Conservation (phyloP, 148 eudicot species). For the Rhododendron molle region DNA sequence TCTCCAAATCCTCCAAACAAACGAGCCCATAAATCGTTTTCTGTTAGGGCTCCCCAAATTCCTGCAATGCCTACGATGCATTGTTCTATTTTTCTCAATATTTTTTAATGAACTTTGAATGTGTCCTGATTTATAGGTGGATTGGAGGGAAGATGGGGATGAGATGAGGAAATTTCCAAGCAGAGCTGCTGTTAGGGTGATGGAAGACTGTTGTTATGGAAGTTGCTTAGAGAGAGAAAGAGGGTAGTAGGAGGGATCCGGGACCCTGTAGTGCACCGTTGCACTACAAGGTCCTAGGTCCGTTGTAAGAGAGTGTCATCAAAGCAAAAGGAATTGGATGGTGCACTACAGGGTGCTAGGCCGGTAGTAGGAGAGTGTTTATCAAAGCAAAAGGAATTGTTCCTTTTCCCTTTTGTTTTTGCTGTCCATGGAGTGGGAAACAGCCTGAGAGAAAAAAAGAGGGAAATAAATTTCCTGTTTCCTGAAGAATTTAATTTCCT, state of each 20-base stretch:
- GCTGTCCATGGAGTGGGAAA: constrained; percentile 16
- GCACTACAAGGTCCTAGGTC: too few relatives aligned
- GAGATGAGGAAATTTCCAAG: neutral
- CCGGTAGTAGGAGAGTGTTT: neutral
- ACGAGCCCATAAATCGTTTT: neutral
- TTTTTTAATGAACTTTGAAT: neutral
- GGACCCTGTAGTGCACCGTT: neutral
- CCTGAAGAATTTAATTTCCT: constrained; percentile 16
- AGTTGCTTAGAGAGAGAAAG: neutral
- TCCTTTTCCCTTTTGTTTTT: neutral
- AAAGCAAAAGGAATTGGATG: neutral
- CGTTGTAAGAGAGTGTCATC: too few relatives aligned
- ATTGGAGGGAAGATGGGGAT: constrained; percentile 27
- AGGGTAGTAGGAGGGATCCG: neutral
- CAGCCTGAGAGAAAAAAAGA: constrained; percentile 14
- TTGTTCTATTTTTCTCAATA: neutral
- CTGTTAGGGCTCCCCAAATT: neutral
- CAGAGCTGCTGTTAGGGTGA: neutral
- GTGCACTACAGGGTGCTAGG: too few relatives aligned
- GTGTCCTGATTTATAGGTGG: constrained; percentile 22
- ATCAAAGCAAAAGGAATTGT: constrained; percentile 19
- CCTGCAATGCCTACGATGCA: neutral
- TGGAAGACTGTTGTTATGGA: neutral
- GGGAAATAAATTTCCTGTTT: constrained; percentile 21
- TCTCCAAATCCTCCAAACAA: neutral